Percentiles rank a stretch among this genome's conserved stretches.
Conservation (phyloP, 2,329 filamentous ascomycete species). For the Chaetomiaceae sp. region DNA sequence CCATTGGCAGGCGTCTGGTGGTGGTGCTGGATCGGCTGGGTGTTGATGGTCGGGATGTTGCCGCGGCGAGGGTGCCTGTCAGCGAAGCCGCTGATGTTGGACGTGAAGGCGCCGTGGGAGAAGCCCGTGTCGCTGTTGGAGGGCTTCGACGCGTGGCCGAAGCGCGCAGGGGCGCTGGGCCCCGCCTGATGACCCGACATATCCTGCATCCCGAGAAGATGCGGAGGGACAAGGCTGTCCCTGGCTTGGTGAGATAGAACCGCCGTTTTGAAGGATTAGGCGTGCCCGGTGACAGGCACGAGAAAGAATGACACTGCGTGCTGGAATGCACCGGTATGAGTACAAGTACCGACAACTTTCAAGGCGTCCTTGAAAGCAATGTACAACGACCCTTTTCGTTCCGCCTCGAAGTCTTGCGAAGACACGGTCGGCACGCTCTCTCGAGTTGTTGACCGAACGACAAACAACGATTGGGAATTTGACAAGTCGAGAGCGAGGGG, state of each 20-base stretch:
- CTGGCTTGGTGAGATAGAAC: conserved; percentile 70
- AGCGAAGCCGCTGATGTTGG: conserved; percentile 78
- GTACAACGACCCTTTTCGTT: background rate
- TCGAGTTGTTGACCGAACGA: background rate
- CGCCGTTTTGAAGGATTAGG: conserved; percentile 70
- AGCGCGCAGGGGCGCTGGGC: conserved; percentile 56
- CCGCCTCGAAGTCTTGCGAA: background rate
- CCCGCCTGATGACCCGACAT: conserved; percentile 62
- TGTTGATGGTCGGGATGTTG: conserved; percentile 92
- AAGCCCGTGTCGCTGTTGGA: conserved; percentile 83
- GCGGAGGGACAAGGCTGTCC: conserved; percentile 84
- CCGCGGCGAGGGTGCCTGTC: conserved; percentile 79
- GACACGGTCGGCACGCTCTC: background rate
- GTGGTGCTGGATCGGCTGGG: conserved; percentile 56
- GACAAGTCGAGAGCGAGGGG: too few relatives aligned
- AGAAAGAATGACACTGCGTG: conserved; percentile 28
- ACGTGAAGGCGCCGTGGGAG: conserved; percentile 87
- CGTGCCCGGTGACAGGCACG: conserved; percentile 53
- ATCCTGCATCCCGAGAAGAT: conserved; percentile 89
- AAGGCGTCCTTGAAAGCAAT: background rate
- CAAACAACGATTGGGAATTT: too few relatives aligned
- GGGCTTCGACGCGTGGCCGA: conserved; percentile 73
- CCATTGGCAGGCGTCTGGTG: conserved; percentile 46
- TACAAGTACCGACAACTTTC: conserved; percentile 17
- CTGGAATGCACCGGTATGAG: conserved; percentile 24